A percentile compares a stretch with the other conserved stretches of the same genome.
Evolutionary conservation across 257 asterid genomes (phyloP).

Genomic region (Agastache rugosa): DNA sequence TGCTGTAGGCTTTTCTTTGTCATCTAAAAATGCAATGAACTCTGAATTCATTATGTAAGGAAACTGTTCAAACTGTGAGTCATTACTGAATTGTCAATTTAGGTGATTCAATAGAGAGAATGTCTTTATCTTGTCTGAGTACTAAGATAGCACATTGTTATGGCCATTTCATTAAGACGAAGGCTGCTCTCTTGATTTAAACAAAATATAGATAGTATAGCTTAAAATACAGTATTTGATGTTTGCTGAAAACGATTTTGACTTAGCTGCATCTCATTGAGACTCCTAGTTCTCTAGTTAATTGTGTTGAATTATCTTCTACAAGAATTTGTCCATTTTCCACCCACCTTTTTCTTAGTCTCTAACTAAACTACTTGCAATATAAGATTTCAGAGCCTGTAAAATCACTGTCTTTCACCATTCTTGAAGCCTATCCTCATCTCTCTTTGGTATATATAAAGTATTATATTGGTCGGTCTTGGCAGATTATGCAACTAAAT

Average conservation of each 20-base stretch:
- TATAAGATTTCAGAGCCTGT: conserved; percentile 20
- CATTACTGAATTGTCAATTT: background rate
- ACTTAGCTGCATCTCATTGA: background rate
- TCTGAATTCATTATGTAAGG: too few relatives aligned
- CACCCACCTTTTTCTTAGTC: background rate
- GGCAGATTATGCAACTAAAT: conserved; percentile 84
- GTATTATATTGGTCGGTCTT: conserved; percentile 26
- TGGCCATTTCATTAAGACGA: background rate
- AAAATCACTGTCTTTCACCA: conserved; percentile 17
- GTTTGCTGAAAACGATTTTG: background rate
- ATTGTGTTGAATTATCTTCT: conserved; percentile 4
- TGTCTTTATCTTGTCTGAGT: background rate
- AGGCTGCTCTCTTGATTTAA: background rate
- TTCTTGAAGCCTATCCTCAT: conserved; percentile 15
- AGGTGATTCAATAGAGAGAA: background rate
- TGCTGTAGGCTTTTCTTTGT: background rate
- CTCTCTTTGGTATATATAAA: conserved; percentile 12
- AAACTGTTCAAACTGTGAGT: background rate
- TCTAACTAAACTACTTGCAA: conserved; percentile 1
- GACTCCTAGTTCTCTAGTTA: background rate
- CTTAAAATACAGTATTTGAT: background rate
- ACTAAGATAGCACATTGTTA: conserved; percentile 1
- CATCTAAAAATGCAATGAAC: background rate
- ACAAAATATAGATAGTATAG: background rate
- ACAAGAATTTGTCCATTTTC: background rate